Evolutionary conservation across 305 asterid species (phyloP).

Genomic region (Stenogyne calaminthoides): DNA sequence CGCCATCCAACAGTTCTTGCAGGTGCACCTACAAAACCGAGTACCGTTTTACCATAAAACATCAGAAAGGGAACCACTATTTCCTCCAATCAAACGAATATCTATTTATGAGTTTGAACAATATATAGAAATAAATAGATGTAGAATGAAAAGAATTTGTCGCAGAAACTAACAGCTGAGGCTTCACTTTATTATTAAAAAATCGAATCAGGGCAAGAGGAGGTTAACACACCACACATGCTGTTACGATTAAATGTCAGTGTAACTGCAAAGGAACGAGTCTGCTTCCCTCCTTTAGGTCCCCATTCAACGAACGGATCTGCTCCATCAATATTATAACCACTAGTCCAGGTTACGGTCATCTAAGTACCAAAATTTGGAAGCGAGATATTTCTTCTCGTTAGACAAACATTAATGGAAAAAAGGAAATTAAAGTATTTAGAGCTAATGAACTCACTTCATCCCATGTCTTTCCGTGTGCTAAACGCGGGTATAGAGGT

Average conservation of each 20-base stretch:
- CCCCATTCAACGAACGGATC: slow-evolving; percentile 92
- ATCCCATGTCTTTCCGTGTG: slow-evolving; percentile 90
- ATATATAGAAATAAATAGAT: neutral
- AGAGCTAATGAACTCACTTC: slow-evolving; percentile 59
- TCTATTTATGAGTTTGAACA: neutral
- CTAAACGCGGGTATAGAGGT: slow-evolving; percentile 91
- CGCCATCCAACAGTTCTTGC: slow-evolving; percentile 99
- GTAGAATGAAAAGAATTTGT: neutral
- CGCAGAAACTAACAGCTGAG: neutral
- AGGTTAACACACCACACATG: slow-evolving; percentile 78
- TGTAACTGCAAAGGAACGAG: slow-evolving; percentile 75
- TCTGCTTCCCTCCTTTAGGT: slow-evolving; percentile 53
- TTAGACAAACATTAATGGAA: neutral
- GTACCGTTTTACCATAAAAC: neutral
- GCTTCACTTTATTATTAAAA: neutral
- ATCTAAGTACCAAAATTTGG: slow-evolving; percentile 51
- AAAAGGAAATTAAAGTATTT: neutral
- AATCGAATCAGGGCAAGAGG: slow-evolving; percentile 15
- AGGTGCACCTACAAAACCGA: slow-evolving; percentile 66
- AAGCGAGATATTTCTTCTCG: slow-evolving; percentile 30
- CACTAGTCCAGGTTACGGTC: slow-evolving; percentile 98
- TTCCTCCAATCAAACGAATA: neutral
- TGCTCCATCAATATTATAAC: slow-evolving; percentile 60
- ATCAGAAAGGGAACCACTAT: neutral
- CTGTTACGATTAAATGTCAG: slow-evolving; percentile 73